A percentile compares a stretch with the other conserved stretches of the same genome.
Conservation (phyloP, 2,329 filamentous ascomycete species). For the Botrytis deweyae region DNA sequence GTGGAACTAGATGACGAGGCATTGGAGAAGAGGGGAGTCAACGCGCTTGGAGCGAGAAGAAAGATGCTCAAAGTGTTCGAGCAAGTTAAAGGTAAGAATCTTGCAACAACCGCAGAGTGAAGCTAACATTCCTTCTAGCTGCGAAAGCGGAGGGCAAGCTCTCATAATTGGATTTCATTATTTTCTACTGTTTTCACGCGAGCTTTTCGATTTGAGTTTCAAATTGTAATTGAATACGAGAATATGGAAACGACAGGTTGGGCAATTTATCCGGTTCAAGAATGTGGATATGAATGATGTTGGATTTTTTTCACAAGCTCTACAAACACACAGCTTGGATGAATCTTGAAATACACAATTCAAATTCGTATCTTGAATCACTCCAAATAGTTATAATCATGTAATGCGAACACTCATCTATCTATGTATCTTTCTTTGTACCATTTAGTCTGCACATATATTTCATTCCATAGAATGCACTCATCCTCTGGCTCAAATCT, state of each 20-base stretch:
- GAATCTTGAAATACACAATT: slow-evolving; percentile 11
- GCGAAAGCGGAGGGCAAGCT: slow-evolving; percentile 74
- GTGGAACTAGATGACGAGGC: slow-evolving; percentile 91
- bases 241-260: background rate
- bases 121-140: slow-evolving; percentile 49
- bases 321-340: slow-evolving; percentile 13
- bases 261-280: background rate
- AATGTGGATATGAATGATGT: slow-evolving; percentile 11
- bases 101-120: background rate
- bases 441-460: background rate
- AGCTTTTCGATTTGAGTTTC: background rate
- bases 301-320: slow-evolving; percentile 16
- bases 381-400: background rate
- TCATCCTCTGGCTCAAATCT: background rate
- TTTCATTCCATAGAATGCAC: background rate
- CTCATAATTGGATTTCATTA: slow-evolving; percentile 39
- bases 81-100: slow-evolving; percentile 72
- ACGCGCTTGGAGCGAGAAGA: slow-evolving; percentile 87
- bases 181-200: background rate
- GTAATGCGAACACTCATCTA: slow-evolving; percentile 3
- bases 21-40: slow-evolving; percentile 88
- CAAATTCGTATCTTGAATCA: background rate
- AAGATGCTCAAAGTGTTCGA: slow-evolving; percentile 99
- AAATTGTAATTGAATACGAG: slow-evolving; percentile 13
- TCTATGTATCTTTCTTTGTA: slow-evolving; percentile 4